Percentiles rank a stretch among this genome's conserved stretches.
These are phyloP conservation scores for Trichoderma sp. DNA, from an alignment of 2,329 filamentous ascomycete species.

Conservation along the genomic window DNA sequence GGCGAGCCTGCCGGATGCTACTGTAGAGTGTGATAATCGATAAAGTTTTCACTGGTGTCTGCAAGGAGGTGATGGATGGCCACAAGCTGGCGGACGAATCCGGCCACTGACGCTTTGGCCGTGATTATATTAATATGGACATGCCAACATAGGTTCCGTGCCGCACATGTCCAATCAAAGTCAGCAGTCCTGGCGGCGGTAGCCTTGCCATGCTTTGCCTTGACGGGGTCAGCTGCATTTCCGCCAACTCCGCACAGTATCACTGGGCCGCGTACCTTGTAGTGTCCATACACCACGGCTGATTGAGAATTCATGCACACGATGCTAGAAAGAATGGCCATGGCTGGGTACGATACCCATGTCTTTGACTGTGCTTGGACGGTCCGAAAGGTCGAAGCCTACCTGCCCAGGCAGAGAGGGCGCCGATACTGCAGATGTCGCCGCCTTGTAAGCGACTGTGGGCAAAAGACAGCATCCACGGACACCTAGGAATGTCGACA, in stretches of 20 bases:
- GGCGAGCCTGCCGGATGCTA: conserved; percentile 32
- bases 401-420: no score
- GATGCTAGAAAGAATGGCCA: not conserved
- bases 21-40: conserved; percentile 24
- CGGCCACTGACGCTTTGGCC: not conserved
- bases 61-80: conserved; percentile 21
- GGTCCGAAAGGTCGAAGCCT: not conserved
- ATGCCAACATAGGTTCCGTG: not conserved
- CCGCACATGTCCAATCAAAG: not conserved
- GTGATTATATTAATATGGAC: not conserved
- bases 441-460: not conserved
- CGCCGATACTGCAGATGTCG: not conserved
- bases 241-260: not conserved
- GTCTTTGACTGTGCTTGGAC: not conserved
- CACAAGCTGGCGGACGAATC: not conserved
- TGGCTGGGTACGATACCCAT: not conserved
- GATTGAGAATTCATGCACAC: conserved; percentile 1
- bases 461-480: no score
- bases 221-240: not conserved
- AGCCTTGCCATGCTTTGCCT: not conserved
- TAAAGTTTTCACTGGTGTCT: conserved; percentile 25
- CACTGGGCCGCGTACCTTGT: not conserved
- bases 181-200: not conserved
- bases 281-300: not conserved
- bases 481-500: no score